Percentiles rank a stretch among this genome's conserved stretches.
Conservation (phyloP, 345 rosid species). For the Rhizophora mangle region DNA sequence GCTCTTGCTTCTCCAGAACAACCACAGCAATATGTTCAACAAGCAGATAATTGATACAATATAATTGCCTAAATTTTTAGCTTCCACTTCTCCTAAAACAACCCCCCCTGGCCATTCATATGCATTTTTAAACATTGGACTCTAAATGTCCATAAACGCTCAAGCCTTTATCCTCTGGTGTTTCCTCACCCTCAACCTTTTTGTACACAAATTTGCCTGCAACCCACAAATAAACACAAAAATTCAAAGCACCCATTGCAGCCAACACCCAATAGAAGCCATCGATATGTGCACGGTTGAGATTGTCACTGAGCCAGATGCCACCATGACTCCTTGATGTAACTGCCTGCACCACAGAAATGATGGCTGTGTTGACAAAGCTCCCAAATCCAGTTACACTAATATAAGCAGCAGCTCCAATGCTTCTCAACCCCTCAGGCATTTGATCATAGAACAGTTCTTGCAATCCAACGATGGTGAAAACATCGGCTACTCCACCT, state of each 20-base stretch:
- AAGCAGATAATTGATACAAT: too few relatives aligned
- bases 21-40: too few relatives aligned
- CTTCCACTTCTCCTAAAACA: too few relatives aligned
- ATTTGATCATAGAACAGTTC: slow-evolving; percentile 86
- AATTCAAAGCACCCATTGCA: slow-evolving; percentile 50
- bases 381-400: slow-evolving; percentile 73
- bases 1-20: too few relatives aligned
- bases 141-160: too few relatives aligned
- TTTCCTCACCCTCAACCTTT: slow-evolving; percentile 30
- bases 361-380: slow-evolving; percentile 57
- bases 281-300: slow-evolving; percentile 61
- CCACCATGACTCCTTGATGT: slow-evolving; percentile 34
- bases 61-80: too few relatives aligned
- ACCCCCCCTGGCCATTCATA: too few relatives aligned
- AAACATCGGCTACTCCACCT: slow-evolving; percentile 55
- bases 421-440: slow-evolving; percentile 78
- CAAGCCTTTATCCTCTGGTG: too few relatives aligned
- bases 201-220: slow-evolving; percentile 72
- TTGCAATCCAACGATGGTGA: slow-evolving; percentile 74
- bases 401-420: slow-evolving; percentile 75
- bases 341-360: slow-evolving; percentile 46
- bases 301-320: slow-evolving; percentile 65
- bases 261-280: slow-evolving; percentile 73
- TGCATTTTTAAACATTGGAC: too few relatives aligned
- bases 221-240: slow-evolving; percentile 45